Evolutionary conservation across 2,329 filamentous ascomycete genomes (phyloP).

Genomic region (Calonectria pseudoreteaudii): DNA sequence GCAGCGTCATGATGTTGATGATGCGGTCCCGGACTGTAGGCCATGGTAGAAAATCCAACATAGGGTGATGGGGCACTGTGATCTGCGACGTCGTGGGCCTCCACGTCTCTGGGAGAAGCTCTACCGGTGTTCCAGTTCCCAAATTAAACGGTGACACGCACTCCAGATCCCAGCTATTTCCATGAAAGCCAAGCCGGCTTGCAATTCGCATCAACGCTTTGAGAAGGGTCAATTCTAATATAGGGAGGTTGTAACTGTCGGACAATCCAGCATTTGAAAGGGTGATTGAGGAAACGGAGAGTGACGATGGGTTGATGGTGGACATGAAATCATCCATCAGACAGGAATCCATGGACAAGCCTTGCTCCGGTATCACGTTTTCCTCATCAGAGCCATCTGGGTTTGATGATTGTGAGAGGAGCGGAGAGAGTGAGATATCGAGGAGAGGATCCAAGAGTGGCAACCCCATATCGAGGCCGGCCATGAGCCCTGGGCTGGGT

Average conservation of each 20-base stretch:
- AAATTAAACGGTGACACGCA: conserved; percentile 60
- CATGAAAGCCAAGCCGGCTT: conserved; percentile 55
- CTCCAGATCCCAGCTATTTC: conserved; percentile 58
- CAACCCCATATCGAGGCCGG: conserved; percentile 38
- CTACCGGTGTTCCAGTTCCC: conserved; percentile 43
- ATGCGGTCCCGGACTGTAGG: conserved; percentile 64
- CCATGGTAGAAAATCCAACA: conserved; percentile 70
- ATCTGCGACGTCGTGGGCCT: conserved; percentile 63
- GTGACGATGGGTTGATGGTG: conserved; percentile 36
- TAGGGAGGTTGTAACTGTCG: conserved; percentile 62
- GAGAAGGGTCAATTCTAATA: conserved; percentile 62
- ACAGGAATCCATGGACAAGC: background rate
- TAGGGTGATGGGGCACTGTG: conserved; percentile 65
- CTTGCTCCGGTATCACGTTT: conserved; percentile 5
- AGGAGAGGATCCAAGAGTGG: conserved; percentile 37
- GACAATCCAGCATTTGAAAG: conserved; percentile 46
- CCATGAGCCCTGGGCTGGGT: conserved; percentile 28
- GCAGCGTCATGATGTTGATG: conserved; percentile 63
- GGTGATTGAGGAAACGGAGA: conserved; percentile 31
- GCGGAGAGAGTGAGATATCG: conserved; percentile 31
- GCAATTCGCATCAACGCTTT: conserved; percentile 61
- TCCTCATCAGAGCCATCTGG: conserved; percentile 20
- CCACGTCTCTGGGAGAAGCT: conserved; percentile 59
- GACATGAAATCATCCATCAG: conserved; percentile 27
- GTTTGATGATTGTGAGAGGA: conserved; percentile 31